Base-by-base conservation (phyloP, 1,284 basidiomycete species). In the Coniophora puteana region DNA sequence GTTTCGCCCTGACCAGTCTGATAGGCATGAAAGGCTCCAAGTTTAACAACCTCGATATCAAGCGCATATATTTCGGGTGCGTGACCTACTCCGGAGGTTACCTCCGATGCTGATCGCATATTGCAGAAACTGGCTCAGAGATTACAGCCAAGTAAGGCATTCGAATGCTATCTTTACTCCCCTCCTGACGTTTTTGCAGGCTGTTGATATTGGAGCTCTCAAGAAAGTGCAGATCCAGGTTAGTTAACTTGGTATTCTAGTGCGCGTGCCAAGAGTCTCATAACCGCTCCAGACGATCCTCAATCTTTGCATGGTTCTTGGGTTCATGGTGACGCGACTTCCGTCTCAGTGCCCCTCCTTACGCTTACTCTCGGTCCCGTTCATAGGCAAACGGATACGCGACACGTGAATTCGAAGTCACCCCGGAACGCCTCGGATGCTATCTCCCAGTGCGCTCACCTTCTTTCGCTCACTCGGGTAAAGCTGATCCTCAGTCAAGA, bases 391-490 rank as follows among this genome's bases (percentile, higher is more conserved):
- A 92, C 61, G 91, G 91, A 6, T 92, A 91, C 58, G 87, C 83
- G 13, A 89, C 86, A 0, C 67, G 75, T 38, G 90, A 93, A 62
- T 96, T 96, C 51, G 90, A 96, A 63, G 89, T 96, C 34, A 97
- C 93, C 1, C 68, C 72, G 24, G 92, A 95, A 45, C 76, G 93
- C 18, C 76, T 96, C 4, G 92, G 89, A 2, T 81, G 83, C 27
- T 96, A 97, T 64, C 80, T 93, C 22, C 89, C 90, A 2, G 81
- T 83, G 39, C 22, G 74, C 55, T 1, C 27, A 24, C 39, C 30
- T 20, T 17, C 30, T n/a, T 14, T 25, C 17, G 12, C 24, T 8
- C 8, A 22, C 11, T 13, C 4, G 8, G 18, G 32, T n/a, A 14
- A 2, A 31, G 42, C 48, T 26, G 20, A 21, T 20, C 13, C 13